Base-by-base conservation (phyloP, 768 basidiomycete genomes). In the Podaxis mareebaensis region DNA sequence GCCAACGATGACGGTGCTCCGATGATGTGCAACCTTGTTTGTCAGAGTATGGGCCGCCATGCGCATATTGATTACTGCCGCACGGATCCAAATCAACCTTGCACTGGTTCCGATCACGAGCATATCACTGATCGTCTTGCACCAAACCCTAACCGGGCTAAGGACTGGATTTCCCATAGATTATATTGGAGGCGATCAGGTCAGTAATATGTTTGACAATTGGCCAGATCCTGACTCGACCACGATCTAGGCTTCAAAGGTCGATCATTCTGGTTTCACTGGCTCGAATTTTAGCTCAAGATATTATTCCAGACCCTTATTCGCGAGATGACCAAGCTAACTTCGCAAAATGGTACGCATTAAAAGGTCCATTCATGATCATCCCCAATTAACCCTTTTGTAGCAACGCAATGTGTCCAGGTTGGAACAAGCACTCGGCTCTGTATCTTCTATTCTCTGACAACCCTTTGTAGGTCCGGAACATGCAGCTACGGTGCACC, bases 1-100 rank as follows among this genome's bases (percentile, higher is more conserved):
- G 66, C 80, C 0, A 77, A 79, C 26, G 84, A 86, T 54, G 82
- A 84, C 53, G 85, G 86, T 5, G 85, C 85, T 0, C 86, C 86
- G 0, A 84, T 88, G 83, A 78, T 88, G 76, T 88, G 87, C 67
- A 86, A 78, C 53, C 75, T 87, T 22, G 70, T 85, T 28, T 88
- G 85, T 65, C 76, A 79, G 1, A 73, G 82, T 12, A 75, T 87
- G 72, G 86, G 86, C 0, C 72, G 87, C 24, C 87, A 88, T 56
- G 73, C 75, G 1, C 87, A 88, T 68, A 72, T 88, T 42, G 85
- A 82, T 64, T 83, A 81, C 60, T 88, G 87, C 66, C 79, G 84
- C 1, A 74, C 81, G 2, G 68, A 75, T 42, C 69, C 73, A 20
- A 71, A 62, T 12, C 69, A 69, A 0, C 59, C 68, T 3, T 88